Evolutionary conservation across 139 green algal genomes (phyloP).

Genomic region (Edaphochlamys debaryana): DNA sequence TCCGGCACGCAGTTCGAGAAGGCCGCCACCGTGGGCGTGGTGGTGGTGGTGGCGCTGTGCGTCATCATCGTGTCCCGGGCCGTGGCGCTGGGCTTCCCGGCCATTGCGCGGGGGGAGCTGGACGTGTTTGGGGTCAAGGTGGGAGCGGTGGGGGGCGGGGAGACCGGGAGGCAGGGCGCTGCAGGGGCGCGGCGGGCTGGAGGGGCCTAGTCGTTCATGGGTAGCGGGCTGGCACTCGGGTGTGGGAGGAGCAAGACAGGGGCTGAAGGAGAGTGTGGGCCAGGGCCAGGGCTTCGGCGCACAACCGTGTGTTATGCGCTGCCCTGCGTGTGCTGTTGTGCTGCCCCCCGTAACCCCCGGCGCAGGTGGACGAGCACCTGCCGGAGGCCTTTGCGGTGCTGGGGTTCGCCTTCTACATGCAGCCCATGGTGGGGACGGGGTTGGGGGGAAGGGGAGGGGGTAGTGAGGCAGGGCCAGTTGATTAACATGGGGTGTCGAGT

Average conservation of each 20-base stretch:
- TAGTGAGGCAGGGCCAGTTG: neutral
- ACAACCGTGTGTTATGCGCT: too few relatives aligned
- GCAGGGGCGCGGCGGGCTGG: too few relatives aligned
- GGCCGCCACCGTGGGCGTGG: conserved; percentile 68
- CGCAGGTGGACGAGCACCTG: conserved; percentile 54
- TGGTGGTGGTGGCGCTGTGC: conserved; percentile 69
- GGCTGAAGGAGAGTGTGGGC: too few relatives aligned
- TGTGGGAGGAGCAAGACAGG: too few relatives aligned
- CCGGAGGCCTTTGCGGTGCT: conserved; percentile 71
- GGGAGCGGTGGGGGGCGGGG: too few relatives aligned
- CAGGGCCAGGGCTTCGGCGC: too few relatives aligned
- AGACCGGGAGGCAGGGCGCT: too few relatives aligned
- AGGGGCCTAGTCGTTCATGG: too few relatives aligned
- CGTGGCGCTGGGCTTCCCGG: conserved; percentile 67
- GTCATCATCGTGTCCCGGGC: conserved; percentile 53
- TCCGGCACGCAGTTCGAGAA: conserved; percentile 77
- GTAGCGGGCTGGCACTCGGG: too few relatives aligned
- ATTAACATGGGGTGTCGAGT: too few relatives aligned
- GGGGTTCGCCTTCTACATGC: conserved; percentile 77
- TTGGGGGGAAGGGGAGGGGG: neutral
- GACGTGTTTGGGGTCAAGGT: conserved; percentile 58
- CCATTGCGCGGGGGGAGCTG: conserved; percentile 71
- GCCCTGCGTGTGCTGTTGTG: too few relatives aligned
- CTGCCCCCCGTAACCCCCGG: too few relatives aligned
- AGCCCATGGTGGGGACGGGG: conserved; percentile 48